A percentile compares a stretch with the other conserved stretches of the same genome.
phyloP scores from a whole-genome alignment of 2,329 filamentous ascomycete species.

The Trichoderma cornu-damae region DNA sequence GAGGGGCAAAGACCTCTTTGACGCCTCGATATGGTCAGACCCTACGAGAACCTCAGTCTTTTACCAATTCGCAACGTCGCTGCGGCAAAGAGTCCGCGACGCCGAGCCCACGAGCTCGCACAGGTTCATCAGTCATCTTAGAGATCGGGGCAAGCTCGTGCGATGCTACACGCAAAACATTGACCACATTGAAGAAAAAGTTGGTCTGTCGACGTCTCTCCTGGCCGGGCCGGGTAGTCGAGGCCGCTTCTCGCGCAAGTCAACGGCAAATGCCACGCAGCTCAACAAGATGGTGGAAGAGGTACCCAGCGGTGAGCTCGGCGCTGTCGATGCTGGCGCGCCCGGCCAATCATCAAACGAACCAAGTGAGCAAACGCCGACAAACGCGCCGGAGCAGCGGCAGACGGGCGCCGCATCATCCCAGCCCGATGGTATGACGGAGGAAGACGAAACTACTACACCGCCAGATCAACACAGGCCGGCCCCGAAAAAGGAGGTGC shows the following conservation, averaged over 20 bases:
- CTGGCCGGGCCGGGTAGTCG: slow-evolving; percentile 57
- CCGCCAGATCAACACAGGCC: slow-evolving; percentile 22
- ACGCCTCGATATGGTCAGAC: slow-evolving; percentile 64
- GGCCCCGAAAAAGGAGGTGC: slow-evolving; percentile 25
- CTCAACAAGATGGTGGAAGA: slow-evolving; percentile 38
- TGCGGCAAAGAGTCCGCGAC: slow-evolving; percentile 59
- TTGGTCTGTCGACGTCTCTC: slow-evolving; percentile 60
- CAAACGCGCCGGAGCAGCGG: slow-evolving; percentile 6
- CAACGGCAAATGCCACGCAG: slow-evolving; percentile 33
- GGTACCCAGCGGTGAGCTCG: slow-evolving; percentile 22
- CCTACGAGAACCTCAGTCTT: slow-evolving; percentile 64
- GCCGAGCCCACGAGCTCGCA: slow-evolving; percentile 62
- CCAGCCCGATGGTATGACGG: slow-evolving; percentile 4
- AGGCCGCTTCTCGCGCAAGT: slow-evolving; percentile 53
- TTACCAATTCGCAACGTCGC: slow-evolving; percentile 64
- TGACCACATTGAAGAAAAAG: slow-evolving; percentile 66
- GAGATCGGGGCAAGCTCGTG: slow-evolving; percentile 62
- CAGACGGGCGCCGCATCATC: not conserved
- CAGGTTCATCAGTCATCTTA: slow-evolving; percentile 61
- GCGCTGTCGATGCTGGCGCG: not conserved
- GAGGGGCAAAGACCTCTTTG: slow-evolving; percentile 67
- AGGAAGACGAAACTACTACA: slow-evolving; percentile 22
- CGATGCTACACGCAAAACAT: slow-evolving; percentile 74
- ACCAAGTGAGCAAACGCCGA: slow-evolving; percentile 15
- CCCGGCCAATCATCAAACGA: slow-evolving; percentile 18